These are phyloP conservation scores for Chaetomium globosum DNA, from an alignment of 2,329 filamentous ascomycete species.

Conservation along the genomic window DNA sequence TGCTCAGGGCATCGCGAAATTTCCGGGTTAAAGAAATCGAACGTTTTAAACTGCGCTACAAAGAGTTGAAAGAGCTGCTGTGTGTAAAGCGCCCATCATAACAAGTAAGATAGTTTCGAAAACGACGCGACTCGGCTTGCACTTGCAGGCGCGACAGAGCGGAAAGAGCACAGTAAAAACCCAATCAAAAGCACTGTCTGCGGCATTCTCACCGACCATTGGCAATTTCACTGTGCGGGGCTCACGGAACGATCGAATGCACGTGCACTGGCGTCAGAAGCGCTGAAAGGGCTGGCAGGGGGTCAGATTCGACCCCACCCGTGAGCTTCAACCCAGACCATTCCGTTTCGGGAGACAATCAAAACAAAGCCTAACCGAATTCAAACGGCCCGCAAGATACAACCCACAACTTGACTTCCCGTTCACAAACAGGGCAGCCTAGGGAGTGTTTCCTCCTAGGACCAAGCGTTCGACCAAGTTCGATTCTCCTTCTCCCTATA, in stretches of 20 bases:
- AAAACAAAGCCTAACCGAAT: conserved; percentile 37
- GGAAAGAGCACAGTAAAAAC: background rate
- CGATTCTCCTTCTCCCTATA: conserved; percentile 6
- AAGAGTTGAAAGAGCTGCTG: background rate
- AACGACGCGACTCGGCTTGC: conserved; percentile 7
- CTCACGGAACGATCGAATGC: conserved; percentile 9
- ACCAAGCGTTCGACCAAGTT: conserved; percentile 5
- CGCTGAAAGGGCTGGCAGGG: background rate
- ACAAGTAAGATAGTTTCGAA: background rate
- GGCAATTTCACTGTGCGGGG: conserved; percentile 18
- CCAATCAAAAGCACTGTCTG: background rate
- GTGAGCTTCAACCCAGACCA: conserved; percentile 26
- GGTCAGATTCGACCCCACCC: conserved; percentile 27
- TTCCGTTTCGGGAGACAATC: conserved; percentile 36
- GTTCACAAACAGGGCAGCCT: conserved; percentile 26
- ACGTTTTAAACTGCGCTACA: too few species aligned
- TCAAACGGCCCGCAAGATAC: conserved; percentile 22
- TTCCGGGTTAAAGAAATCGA: background rate
- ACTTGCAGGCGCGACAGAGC: conserved; percentile 5
- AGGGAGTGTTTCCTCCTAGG: conserved; percentile 11
- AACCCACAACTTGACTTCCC: conserved; percentile 34
- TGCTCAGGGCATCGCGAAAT: background rate
- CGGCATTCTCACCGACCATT: background rate
- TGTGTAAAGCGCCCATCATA: too few species aligned
- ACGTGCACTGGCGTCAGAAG: conserved; percentile 35